These are phyloP conservation scores for Vanderwaltozyma polyspora DNA, from an alignment of 805 yeast species.

Conservation along the genomic window DNA sequence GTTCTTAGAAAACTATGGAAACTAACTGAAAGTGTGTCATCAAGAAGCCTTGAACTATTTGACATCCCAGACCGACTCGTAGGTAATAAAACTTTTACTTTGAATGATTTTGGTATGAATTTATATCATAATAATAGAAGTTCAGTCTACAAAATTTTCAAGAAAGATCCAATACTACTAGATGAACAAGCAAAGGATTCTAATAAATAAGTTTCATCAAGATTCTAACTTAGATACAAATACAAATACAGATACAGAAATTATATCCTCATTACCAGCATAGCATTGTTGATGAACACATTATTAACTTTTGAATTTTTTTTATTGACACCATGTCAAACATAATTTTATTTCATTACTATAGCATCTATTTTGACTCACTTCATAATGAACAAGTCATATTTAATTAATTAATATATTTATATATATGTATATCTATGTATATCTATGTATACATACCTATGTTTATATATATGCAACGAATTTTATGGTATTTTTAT, in stretches of 20 bases:
- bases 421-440: too few species aligned
- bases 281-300: too few species aligned
- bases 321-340: not conserved
- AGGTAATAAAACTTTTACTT: constrained; percentile 4
- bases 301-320: too few species aligned
- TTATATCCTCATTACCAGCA: too few species aligned
- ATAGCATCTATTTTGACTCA: not conserved
- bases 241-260: too few species aligned
- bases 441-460: too few species aligned
- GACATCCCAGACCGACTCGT: not conserved
- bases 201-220: too few species aligned
- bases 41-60: constrained; percentile 7
- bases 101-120: constrained; percentile 4
- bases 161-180: not conserved
- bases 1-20: constrained; percentile 9
- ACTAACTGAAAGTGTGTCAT: constrained; percentile 4
- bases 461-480: too few species aligned
- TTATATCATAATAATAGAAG: not conserved
- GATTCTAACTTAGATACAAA: too few species aligned
- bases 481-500: too few species aligned
- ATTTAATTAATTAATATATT: too few species aligned
- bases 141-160: constrained; percentile 1
- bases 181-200: not conserved
- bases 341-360: not conserved
- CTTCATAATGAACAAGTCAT: too few species aligned